Base-by-base conservation (phyloP, 83 land plant species). In the Picea abies region DNA sequence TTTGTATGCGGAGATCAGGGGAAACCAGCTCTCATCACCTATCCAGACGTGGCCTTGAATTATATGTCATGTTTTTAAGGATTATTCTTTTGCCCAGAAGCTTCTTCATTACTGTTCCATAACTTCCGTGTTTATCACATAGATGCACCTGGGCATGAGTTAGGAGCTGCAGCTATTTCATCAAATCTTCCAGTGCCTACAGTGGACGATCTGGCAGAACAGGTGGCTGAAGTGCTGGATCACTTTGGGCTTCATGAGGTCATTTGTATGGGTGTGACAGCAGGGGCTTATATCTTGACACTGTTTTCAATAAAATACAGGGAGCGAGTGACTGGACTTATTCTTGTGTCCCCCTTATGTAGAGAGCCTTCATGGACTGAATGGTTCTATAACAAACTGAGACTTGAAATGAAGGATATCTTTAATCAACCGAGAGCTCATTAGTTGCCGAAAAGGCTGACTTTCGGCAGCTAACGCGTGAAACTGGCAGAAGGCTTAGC, bases 101-200 rank as follows among this genome's bases (percentile, higher is more conserved):
- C 98, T 47, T 82, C 90, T 23, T 90, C 93, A 19, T 84, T 94
- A 86, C 82, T 97, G 47, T 93, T 95, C 56, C 92, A 92, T 85
- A 95, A 97, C 71, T 97, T 97, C 87, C 95, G 99, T 87, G 88
- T 97, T 16, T 95, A 97, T 73, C 99, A 97, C 82, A 94, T 97
- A 44, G 89, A 90, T 83, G 92, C 99, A 26, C 98, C 97, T 39
- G 98, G 99, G 44, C 99, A 97, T 83, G 98, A 97, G 99, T 98
- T 97, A 37, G 4, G 39, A 37, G 39, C 39, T 37, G 4, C 39
- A 37, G 4, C 4, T 4, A 37, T 37, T 37, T 37, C 39, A 37
- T 37, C 39, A 37, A 37, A 37, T 37, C 39, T 37, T 37, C 39
- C 39, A 37, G 4, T 37, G 39, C 39, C 39, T 37, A 37, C 39